phyloP scores from a whole-genome alignment of 345 rosid genomes.

The Melaleuca alternifolia region DNA sequence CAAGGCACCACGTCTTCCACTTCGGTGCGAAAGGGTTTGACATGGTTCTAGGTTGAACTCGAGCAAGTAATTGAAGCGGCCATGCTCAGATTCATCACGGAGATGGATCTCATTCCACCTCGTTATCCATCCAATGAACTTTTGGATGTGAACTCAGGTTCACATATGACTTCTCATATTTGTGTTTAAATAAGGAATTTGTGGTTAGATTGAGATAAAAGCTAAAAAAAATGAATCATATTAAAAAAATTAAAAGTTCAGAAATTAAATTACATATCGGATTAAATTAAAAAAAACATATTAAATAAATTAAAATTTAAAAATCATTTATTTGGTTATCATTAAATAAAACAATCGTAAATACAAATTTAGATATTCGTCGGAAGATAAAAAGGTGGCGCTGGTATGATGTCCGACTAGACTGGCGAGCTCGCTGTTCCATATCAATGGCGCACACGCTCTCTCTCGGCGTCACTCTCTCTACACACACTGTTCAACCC shows the following conservation, averaged over 20 bases:
- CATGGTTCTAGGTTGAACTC: no score
- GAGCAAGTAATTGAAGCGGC: neutral
- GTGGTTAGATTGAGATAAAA: neutral
- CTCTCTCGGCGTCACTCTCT: slow-evolving; percentile 28
- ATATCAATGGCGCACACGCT: slow-evolving; percentile 39
- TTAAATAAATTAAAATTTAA: no score
- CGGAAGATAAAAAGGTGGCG: no score
- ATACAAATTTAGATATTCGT: no score
- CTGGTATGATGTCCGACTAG: neutral
- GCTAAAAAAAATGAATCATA: neutral
- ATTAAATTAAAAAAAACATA: no score
- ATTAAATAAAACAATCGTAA: no score
- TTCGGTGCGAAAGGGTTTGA: no score
- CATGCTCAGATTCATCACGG: neutral
- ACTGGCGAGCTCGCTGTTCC: neutral
- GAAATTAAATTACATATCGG: no score
- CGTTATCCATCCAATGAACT: neutral
- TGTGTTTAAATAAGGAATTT: no score
- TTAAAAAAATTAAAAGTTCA: no score
- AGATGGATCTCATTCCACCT: neutral
- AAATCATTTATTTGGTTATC: no score
- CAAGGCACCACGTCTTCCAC: neutral
- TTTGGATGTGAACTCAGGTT: neutral
- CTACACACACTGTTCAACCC: slow-evolving; percentile 22
- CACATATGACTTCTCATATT: neutral